phyloP scores from a whole-genome alignment of 2,329 filamentous ascomycete genomes.

The Fusarium pininemorale region DNA sequence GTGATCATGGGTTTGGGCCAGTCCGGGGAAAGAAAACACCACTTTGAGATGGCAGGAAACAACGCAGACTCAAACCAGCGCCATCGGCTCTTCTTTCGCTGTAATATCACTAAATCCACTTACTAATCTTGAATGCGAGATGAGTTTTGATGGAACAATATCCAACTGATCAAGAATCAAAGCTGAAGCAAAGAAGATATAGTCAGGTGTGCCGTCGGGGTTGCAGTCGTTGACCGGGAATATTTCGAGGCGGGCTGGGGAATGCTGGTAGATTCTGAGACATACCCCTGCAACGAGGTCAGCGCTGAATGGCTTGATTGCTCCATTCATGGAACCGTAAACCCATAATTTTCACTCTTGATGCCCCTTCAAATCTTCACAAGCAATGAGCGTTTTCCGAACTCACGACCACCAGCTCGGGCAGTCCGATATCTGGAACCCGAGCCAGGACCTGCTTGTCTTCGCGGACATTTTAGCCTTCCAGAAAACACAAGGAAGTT shows the following conservation, averaged over 20 bases:
- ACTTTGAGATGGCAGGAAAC: constrained; percentile 3
- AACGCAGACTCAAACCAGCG: constrained; percentile 28
- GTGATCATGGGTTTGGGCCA: background rate
- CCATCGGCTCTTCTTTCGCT: constrained; percentile 40
- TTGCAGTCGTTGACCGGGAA: constrained; percentile 33
- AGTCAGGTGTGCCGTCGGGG: constrained; percentile 37
- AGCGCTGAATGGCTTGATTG: constrained; percentile 19
- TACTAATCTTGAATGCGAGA: constrained; percentile 41
- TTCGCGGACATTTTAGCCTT: constrained; percentile 20
- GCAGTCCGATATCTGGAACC: constrained; percentile 23
- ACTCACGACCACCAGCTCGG: constrained; percentile 17
- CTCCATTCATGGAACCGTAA: constrained; percentile 19
- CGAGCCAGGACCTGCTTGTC: constrained; percentile 18
- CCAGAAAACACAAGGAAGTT: constrained; percentile 32
- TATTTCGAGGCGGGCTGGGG: constrained; percentile 37
- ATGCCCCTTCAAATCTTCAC: constrained; percentile 37
- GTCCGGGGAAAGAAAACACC: constrained; percentile 31
- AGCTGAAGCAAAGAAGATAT: constrained; percentile 24
- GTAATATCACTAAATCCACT: constrained; percentile 41
- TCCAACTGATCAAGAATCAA: constrained; percentile 17
- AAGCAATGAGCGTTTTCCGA: constrained; percentile 28
- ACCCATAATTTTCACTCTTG: constrained; percentile 21
- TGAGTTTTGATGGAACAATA: constrained; percentile 34
- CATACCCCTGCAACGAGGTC: constrained; percentile 27
- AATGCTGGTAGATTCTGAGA: constrained; percentile 45